Conservation (phyloP, 768 basidiomycete genomes). For the Tylopilus felleus region DNA sequence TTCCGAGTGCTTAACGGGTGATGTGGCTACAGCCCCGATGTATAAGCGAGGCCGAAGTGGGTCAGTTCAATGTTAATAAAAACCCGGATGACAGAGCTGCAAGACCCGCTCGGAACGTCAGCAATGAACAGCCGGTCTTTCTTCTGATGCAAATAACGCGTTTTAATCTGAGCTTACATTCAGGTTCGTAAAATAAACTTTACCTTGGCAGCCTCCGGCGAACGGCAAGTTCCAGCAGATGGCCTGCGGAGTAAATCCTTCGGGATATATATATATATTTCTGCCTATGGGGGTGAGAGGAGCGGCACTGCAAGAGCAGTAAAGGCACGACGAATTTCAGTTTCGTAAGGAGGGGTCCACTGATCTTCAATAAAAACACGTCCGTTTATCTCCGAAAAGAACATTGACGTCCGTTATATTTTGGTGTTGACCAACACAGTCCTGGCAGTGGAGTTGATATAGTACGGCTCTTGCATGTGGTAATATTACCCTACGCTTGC, state of each 20-base stretch:
- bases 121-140: conserved; percentile 18
- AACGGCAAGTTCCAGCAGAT: conserved; percentile 28
- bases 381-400: conserved; percentile 33
- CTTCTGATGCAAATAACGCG: conserved; percentile 19
- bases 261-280: conserved; percentile 10
- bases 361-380: conserved; percentile 30
- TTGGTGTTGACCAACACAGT: conserved; percentile 1
- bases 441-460: conserved; percentile 8
- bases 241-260: conserved; percentile 23
- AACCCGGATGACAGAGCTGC: conserved; percentile 23
- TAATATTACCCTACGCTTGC: conserved; percentile 6
- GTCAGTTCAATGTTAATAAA: conserved; percentile 29
- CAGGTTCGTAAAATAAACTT: conserved; percentile 29
- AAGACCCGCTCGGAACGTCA: conserved; percentile 28
- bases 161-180: conserved; percentile 23
- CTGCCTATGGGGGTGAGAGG: conserved; percentile 3
- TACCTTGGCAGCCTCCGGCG: conserved; percentile 27
- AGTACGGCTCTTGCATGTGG: conserved; percentile 18
- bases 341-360: conserved; percentile 32
- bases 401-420: conserved; percentile 13
- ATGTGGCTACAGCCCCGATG: conserved; percentile 29
- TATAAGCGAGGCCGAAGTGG: conserved; percentile 29
- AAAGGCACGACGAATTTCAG: conserved; percentile 26
- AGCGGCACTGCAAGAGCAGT: background rate
- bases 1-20: conserved; percentile 19